phyloP scores from a whole-genome alignment of 805 yeast genomes.

The Cyberlindnera japonica region DNA sequence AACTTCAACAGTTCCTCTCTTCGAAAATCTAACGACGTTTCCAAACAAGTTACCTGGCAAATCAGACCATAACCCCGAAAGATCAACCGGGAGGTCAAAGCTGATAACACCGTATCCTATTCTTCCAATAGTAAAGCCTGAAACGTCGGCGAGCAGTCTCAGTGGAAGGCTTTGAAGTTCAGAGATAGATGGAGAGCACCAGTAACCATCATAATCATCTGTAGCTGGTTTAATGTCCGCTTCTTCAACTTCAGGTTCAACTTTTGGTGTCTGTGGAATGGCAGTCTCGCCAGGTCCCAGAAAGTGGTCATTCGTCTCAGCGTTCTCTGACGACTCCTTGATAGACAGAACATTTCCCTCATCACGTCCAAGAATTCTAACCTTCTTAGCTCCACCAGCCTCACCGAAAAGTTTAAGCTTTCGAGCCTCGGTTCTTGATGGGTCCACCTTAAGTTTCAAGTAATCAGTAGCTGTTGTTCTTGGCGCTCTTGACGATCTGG shows the following conservation, averaged over 20 bases:
- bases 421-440: slow-evolving; percentile 41
- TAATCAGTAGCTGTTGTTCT: slow-evolving; percentile 20
- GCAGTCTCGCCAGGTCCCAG: background rate
- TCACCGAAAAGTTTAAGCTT: slow-evolving; percentile 35
- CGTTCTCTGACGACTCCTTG: background rate
- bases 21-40: slow-evolving; percentile 42
- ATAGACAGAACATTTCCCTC: slow-evolving; percentile 7
- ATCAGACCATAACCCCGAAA: slow-evolving; percentile 46
- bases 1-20: slow-evolving; percentile 51
- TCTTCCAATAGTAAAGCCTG: slow-evolving; percentile 67
- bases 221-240: slow-evolving; percentile 1
- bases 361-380: slow-evolving; percentile 26
- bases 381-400: slow-evolving; percentile 26
- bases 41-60: slow-evolving; percentile 36
- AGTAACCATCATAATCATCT: slow-evolving; percentile 43
- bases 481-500: slow-evolving; percentile 28
- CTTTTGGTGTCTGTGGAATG: slow-evolving; percentile 3
- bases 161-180: slow-evolving; percentile 42
- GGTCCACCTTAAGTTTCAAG: slow-evolving; percentile 37
- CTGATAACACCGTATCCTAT: slow-evolving; percentile 64
- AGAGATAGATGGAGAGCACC: slow-evolving; percentile 66
- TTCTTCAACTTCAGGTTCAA: slow-evolving; percentile 5
- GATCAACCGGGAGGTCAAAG: slow-evolving; percentile 65
- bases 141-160: slow-evolving; percentile 49
- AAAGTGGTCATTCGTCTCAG: slow-evolving; percentile 1